Conservation (phyloP, 495 filamentous ascomycete species). For the Xylaria longipes region DNA sequence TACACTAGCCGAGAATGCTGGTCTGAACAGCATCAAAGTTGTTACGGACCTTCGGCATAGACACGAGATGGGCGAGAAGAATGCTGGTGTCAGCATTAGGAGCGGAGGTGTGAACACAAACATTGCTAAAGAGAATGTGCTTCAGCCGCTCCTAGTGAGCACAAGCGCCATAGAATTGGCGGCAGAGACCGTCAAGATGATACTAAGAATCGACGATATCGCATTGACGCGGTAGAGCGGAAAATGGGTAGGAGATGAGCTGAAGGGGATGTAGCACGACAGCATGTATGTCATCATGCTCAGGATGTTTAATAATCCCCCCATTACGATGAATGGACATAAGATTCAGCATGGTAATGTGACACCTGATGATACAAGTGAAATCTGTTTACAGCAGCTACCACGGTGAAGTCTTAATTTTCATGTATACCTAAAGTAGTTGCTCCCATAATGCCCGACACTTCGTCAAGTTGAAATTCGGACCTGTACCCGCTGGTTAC, state of each 20-base stretch:
- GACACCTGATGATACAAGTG: neutral
- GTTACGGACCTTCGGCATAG: conserved; percentile 95
- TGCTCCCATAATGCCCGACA: neutral
- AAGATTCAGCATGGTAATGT: neutral
- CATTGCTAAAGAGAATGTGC: conserved; percentile 94
- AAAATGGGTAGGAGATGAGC: neutral
- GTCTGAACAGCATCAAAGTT: conserved; percentile 96
- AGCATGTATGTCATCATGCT: conserved; percentile 26
- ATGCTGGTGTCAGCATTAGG: conserved; percentile 96
- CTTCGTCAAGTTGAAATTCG: neutral
- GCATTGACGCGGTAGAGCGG: conserved; percentile 55
- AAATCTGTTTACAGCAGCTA: neutral
- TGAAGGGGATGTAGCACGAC: conserved; percentile 32
- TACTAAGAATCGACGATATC: conserved; percentile 96
- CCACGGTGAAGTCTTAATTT: neutral
- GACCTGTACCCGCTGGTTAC: neutral
- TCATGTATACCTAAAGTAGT: neutral
- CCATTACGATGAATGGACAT: neutral
- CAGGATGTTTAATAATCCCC: conserved; percentile 29
- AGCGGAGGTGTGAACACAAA: conserved; percentile 93
- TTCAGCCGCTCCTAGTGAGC: conserved; percentile 94
- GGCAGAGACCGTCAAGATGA: conserved; percentile 98
- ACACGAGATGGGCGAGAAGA: conserved; percentile 92
- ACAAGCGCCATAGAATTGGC: conserved; percentile 97
- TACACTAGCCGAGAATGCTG: conserved; percentile 95